A percentile compares a stretch with the other conserved stretches of the same genome.
These are phyloP conservation scores for Rhodotorula sp. DNA, from an alignment of 1,284 basidiomycete genomes.

Conservation along the genomic window DNA sequence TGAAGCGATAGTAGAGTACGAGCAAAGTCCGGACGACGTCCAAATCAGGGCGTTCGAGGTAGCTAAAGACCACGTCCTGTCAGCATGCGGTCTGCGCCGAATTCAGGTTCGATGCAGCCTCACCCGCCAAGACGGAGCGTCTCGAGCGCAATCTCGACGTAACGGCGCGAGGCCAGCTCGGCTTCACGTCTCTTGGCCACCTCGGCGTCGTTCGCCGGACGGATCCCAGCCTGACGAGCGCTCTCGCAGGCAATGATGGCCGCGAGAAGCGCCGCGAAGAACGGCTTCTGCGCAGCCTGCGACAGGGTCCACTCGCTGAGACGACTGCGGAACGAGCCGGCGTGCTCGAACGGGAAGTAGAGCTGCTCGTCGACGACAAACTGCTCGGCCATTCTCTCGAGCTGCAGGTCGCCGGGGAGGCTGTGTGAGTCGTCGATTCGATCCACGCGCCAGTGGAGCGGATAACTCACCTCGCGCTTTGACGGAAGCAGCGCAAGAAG, in stretches of 20 bases:
- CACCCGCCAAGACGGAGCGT: background rate
- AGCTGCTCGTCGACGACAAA: constrained; percentile 26
- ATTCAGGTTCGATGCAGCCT: background rate
- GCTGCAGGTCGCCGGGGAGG: constrained; percentile 1
- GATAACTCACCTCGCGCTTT: constrained; percentile 22
- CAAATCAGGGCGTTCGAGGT: constrained; percentile 21
- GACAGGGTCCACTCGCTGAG: background rate
- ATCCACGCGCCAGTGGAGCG: no score
- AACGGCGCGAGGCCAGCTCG: background rate
- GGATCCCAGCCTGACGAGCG: background rate
- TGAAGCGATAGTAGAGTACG: constrained; percentile 20
- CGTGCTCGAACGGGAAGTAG: constrained; percentile 34
- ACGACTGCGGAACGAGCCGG: constrained; percentile 21
- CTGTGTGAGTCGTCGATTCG: background rate
- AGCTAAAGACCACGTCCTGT: constrained; percentile 3
- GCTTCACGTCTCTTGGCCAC: background rate
- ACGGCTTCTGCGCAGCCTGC: constrained; percentile 27
- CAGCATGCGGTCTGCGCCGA: background rate
- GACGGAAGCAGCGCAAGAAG: constrained; percentile 18
- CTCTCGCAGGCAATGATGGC: constrained; percentile 4
- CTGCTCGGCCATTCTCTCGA: constrained; percentile 23
- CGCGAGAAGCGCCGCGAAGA: constrained; percentile 23
- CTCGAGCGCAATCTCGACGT: background rate
- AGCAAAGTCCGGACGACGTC: constrained; percentile 35
- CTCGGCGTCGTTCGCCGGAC: background rate